These are phyloP conservation scores for Entoloma clypeatum DNA, from an alignment of 1,284 basidiomycete species.

Conservation along the genomic window DNA sequence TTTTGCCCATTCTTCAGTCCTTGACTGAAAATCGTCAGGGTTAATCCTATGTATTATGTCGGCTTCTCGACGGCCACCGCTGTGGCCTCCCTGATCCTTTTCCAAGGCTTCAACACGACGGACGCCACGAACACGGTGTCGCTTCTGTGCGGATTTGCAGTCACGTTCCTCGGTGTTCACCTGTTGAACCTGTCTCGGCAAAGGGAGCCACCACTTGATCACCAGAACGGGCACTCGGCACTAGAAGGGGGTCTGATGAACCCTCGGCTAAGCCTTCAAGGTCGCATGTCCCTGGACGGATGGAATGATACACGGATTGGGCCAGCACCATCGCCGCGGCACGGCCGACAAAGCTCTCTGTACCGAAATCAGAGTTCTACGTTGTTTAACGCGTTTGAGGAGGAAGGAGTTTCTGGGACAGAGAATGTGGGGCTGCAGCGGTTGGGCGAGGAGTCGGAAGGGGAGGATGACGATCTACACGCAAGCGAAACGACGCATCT, in stretches of 20 bases:
- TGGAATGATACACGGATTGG: constrained; percentile 52
- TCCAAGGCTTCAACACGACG: constrained; percentile 95
- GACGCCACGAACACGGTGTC: constrained; percentile 80
- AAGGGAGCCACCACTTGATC: constrained; percentile 48
- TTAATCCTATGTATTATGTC: constrained; percentile 99
- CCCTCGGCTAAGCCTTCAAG: constrained; percentile 65
- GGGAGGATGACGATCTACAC: constrained; percentile 39
- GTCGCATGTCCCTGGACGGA: constrained; percentile 66
- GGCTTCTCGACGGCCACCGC: constrained; percentile 97
- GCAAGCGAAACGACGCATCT: constrained; percentile 52
- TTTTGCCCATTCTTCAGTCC: not conserved
- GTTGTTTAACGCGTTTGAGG: constrained; percentile 63
- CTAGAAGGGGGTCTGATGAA: constrained; percentile 78
- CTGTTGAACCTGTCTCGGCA: constrained; percentile 82
- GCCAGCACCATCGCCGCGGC: constrained; percentile 30
- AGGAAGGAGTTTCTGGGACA: constrained; percentile 29
- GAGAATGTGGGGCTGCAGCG: constrained; percentile 24
- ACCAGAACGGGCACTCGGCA: constrained; percentile 46
- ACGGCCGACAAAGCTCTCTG: constrained; percentile 50
- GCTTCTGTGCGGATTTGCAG: constrained; percentile 81
- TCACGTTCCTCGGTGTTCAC: constrained; percentile 92
- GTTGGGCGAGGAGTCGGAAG: constrained; percentile 34
- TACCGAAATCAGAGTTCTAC: constrained; percentile 59
- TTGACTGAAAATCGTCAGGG: constrained; percentile 58
- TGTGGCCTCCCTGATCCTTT: constrained; percentile 91